Evolutionary conservation across 345 rosid genomes (phyloP).

Genomic region (Linum tenue): DNA sequence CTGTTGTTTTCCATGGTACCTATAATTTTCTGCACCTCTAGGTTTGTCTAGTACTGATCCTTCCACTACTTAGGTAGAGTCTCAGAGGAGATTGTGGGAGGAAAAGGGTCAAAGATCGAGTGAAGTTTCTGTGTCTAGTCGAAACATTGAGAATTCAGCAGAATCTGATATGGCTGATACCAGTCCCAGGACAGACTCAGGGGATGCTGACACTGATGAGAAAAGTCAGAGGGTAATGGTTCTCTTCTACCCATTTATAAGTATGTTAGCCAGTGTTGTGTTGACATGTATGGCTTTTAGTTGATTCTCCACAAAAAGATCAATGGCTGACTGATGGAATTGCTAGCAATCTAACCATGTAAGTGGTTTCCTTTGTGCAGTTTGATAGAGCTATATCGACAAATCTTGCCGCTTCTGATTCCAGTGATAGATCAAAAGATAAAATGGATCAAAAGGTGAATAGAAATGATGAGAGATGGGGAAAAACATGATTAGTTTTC

Average conservation of each 20-base stretch:
- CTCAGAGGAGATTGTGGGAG: slow-evolving; percentile 27
- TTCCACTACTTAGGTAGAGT: slow-evolving; percentile 23
- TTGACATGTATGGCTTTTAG: not conserved
- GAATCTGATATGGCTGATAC: slow-evolving; percentile 67
- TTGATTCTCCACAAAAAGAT: not conserved
- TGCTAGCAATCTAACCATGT: not conserved
- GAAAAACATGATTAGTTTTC: slow-evolving; percentile 2
- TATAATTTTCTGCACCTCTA: slow-evolving; percentile 26
- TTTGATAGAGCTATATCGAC: slow-evolving; percentile 46
- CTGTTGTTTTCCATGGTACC: not conserved
- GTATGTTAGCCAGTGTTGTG: not conserved
- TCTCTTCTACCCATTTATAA: not conserved
- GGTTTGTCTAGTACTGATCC: slow-evolving; percentile 26
- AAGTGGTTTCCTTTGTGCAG: slow-evolving; percentile 39
- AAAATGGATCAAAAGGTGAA: slow-evolving; percentile 74
- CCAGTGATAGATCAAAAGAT: slow-evolving; percentile 88
- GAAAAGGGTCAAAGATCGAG: slow-evolving; percentile 27
- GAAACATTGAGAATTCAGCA: slow-evolving; percentile 46
- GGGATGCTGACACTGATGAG: slow-evolving; percentile 72
- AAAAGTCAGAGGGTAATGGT: slow-evolving; percentile 60
- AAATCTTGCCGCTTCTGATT: slow-evolving; percentile 53
- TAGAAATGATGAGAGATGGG: too few species aligned
- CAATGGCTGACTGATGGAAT: not conserved
- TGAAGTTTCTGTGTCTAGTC: slow-evolving; percentile 37
- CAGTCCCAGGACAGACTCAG: slow-evolving; percentile 83